Percentiles rank a stretch among this genome's conserved stretches.
Evolutionary conservation across 2,329 filamentous ascomycete species (phyloP).

Genomic region (Colletotrichum theobromicola): DNA sequence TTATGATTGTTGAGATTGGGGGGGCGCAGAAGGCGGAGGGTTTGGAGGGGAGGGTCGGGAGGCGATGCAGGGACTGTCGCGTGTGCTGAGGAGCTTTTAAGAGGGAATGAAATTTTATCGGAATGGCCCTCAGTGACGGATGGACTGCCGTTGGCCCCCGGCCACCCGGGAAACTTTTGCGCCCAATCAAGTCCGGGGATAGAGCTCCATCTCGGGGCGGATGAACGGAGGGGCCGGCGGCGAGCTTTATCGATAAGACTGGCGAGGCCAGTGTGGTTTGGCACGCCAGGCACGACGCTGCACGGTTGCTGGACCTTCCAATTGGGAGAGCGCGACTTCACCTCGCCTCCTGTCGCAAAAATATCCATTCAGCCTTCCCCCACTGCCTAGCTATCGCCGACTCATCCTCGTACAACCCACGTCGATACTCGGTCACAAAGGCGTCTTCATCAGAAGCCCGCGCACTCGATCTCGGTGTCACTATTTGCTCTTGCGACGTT

Average conservation of each 20-base stretch:
- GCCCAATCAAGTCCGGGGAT: constrained; percentile 5
- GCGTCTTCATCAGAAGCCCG: neutral
- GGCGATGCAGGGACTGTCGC: constrained; percentile 10
- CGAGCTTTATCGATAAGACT: constrained; percentile 20
- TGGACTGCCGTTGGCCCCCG: constrained; percentile 12
- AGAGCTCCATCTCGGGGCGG: constrained; percentile 17
- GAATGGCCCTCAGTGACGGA: constrained; percentile 19
- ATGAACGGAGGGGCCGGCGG: constrained; percentile 10
- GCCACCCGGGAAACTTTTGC: neutral
- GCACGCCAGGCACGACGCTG: neutral
- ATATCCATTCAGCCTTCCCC: constrained; percentile 19
- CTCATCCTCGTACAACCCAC: neutral
- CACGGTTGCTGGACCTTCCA: constrained; percentile 8
- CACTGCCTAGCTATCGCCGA: neutral
- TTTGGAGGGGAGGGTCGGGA: neutral
- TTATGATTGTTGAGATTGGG: neutral
- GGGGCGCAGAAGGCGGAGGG: neutral
- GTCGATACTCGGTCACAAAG: neutral
- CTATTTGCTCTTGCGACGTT: neutral
- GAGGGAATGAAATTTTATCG: constrained; percentile 23
- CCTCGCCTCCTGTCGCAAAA: constrained; percentile 20
- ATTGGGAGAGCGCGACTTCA: constrained; percentile 6
- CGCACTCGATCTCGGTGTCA: neutral
- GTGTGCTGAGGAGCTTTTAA: constrained; percentile 13
- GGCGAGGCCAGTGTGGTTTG: neutral